Evolutionary conservation across 495 filamentous ascomycete species (phyloP).

Genomic region (Pyronema domesticum): DNA sequence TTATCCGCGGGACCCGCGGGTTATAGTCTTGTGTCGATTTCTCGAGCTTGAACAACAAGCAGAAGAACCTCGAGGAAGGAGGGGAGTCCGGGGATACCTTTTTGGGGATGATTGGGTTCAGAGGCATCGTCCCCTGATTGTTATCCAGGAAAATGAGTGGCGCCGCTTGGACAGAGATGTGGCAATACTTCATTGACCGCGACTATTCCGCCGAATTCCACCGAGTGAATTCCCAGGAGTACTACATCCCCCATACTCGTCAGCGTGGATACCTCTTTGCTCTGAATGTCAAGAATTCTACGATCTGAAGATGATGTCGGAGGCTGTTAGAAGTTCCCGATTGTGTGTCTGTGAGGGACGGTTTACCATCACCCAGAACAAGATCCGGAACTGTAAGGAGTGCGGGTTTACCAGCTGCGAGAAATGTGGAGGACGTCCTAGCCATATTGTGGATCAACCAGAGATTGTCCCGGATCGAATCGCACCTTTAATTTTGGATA

Average conservation of each 20-base stretch:
- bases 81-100: conserved; percentile 62
- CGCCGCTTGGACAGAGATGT: conserved; percentile 46
- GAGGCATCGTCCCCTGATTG: conserved; percentile 38
- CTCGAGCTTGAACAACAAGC: conserved; percentile 35
- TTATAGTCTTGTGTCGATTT: conserved; percentile 69
- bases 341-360: conserved; percentile 43
- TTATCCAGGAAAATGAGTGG: conserved; percentile 55
- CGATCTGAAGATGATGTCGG: too few relatives aligned
- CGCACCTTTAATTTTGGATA: conserved; percentile 33
- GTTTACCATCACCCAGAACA: conserved; percentile 23
- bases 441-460: conserved; percentile 26
- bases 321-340: conserved; percentile 28
- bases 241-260: conserved; percentile 65
- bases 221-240: conserved; percentile 52
- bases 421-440: conserved; percentile 38
- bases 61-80: conserved; percentile 30
- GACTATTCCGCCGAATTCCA: conserved; percentile 36
- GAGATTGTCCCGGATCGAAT: conserved; percentile 19
- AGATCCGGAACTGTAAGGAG: conserved; percentile 32
- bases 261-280: conserved; percentile 54
- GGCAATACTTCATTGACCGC: conserved; percentile 31
- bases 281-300: conserved; percentile 31
- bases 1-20: too few relatives aligned
- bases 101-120: conserved; percentile 44
- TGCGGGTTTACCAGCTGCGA: conserved; percentile 41